A percentile compares a stretch with the other conserved stretches of the same genome.
Conservation (phyloP, 805 yeast genomes). For the Cyberlindnera petersonii region DNA sequence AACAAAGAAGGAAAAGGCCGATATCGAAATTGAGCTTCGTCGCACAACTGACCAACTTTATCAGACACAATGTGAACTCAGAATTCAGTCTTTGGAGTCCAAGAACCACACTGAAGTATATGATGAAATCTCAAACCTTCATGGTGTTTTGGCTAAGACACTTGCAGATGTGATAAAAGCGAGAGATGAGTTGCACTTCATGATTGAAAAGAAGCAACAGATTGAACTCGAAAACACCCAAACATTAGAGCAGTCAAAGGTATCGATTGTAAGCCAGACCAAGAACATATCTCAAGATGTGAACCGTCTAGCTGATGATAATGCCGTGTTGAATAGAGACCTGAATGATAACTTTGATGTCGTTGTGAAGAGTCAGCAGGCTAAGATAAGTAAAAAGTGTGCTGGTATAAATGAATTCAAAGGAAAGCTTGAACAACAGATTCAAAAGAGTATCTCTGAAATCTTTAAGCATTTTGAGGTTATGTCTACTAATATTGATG, state of each 20-base stretch:
- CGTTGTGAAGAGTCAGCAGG: conserved; percentile 15
- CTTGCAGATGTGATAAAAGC: conserved; percentile 21
- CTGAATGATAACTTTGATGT: conserved; percentile 13
- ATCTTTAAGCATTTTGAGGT: conserved; percentile 1
- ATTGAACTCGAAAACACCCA: conserved; percentile 19
- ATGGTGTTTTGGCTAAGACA: conserved; percentile 9
- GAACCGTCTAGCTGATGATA: conserved; percentile 8
- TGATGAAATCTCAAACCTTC: conserved; percentile 17
- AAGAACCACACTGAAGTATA: conserved; percentile 22
- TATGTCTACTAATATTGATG: conserved; percentile 12
- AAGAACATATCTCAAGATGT: conserved; percentile 2
- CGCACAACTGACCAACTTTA: conserved; percentile 6
- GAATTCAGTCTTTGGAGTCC: conserved; percentile 17
- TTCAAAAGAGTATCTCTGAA: conserved; percentile 9
- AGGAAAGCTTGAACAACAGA: conserved; percentile 1
- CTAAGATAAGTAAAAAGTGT: conserved; percentile 13
- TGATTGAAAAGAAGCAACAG: conserved; percentile 8
- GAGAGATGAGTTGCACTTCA: conserved; percentile 8
- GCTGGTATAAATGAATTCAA: conserved; percentile 4
- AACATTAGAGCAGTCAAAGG: conserved; percentile 11
- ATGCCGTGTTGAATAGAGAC: conserved; percentile 6
- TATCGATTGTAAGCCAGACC: conserved; percentile 4
- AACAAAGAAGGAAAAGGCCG: conserved; percentile 13
- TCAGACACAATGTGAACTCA: conserved; percentile 12
- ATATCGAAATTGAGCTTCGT: conserved; percentile 10